Base-by-base conservation (phyloP, 192 early-diverging fungal species). In the Mortierella hygrophila region DNA sequence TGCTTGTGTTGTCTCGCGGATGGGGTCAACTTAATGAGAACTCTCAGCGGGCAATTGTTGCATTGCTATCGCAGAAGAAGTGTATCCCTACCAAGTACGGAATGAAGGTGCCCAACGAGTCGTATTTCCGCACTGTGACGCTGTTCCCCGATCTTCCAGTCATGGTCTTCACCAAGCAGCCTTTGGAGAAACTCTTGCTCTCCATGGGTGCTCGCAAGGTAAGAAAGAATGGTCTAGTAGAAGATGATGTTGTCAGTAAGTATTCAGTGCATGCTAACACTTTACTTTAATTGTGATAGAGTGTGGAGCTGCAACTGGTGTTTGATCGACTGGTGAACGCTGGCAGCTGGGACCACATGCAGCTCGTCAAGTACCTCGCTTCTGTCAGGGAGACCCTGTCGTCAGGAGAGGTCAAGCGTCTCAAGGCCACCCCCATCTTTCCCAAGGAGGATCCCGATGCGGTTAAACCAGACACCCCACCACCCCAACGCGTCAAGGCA, bases 141-240 rank as follows among this genome's bases (percentile, higher is more conserved):
- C 81, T 98, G 3, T 97, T 98, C 89, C 92, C 92, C 21, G 96
- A 97, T 83, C 87, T 98, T 35, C 96, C 97, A 2, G 91, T 94
- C 4, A 90, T 97, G 37, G 47, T 88, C 10, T 92, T 96, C 32
- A 82, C 90, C n/a, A 90, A 89, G 69, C 72, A 54, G 16, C 76
- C 95, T 4, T 69, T 83, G 11, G 94, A 97, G 16, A 55, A 83
- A 42, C 91, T 97, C 16, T 75, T 97, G 35, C 88, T 89, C 69
- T 75, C 82, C 0, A 82, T 98, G 42, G 97, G 97, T 9, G 95
- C 97, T n/a, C 89, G 96, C 20, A 96, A 97, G 88, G 92, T 91
- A 83, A 63, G 69, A n/a, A 41, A 18, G 35, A 70, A 49, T 76
- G 16, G 11, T 42, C 8, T n/a, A 10, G 13, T 15, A 5, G 1